Evolutionary conservation across 2,329 filamentous ascomycete genomes (phyloP), one percentile per base, ranked within the genome.

Genomic region (Didymella exigua): DNA sequence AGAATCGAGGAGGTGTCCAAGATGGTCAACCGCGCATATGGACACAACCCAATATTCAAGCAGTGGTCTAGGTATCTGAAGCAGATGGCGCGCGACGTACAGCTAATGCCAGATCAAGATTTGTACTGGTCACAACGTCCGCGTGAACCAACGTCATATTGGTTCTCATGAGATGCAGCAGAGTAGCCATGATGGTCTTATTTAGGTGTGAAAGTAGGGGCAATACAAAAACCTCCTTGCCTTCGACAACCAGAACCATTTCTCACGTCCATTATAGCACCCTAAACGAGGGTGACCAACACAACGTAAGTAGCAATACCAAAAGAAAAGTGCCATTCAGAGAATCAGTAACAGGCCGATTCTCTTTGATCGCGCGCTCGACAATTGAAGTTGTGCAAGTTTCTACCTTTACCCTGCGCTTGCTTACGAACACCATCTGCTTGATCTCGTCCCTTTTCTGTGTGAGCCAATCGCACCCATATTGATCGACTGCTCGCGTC

Each of bases 81-180:
- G 26, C 34, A 55, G 13, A n/a, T 46, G 10, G 46, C 45, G 14
- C 46, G 41, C 4, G 41, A 55, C 10, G 24, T 41, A 23, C 52
- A 50, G 18, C 19, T 50, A 3, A 14, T 46, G 19, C 42, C 46
- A 8, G 31, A 40, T 34, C 23, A 9, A 2, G 19, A 24, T 2
- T 33, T 41, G 8, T 49, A 33, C 13, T 10, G 33, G 16, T 16
- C 33, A 14, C 41, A 34, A 27, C 41, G 42, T 23, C 5, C 36
- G 4, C 19, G 21, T 38, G 13, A 13, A 24, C 36, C 36, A 24
- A 37, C 34, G 4, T 38, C 36, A n/a, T 38, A 23, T 3, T 38
- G 36, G 36, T 38, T 14, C 13, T 38, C 36, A 14, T 38, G 24
- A 19, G 11, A 7, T 8, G 13, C 4, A 38, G 13, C 5, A 14